A percentile compares a stretch with the other conserved stretches of the same genome.
These are phyloP conservation scores for Fragaria ananassa DNA, from an alignment of 306 rosid genomes.

Conservation along the genomic window DNA sequence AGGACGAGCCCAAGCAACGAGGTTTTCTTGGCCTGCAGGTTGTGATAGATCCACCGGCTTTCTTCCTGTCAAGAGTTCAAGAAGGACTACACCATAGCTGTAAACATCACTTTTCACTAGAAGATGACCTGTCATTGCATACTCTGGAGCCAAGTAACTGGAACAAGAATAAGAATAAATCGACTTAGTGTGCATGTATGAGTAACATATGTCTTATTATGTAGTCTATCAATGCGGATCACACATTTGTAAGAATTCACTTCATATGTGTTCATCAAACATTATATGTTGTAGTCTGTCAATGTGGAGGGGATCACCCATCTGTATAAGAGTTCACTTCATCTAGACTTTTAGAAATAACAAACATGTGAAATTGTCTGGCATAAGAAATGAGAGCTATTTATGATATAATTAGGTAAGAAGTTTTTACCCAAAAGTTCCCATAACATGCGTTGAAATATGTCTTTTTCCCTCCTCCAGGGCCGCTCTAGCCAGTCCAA, in stretches of 20 bases:
- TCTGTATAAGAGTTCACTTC: background rate
- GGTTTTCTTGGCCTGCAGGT: conserved; percentile 94
- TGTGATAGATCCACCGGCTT: conserved; percentile 91
- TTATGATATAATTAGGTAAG: background rate
- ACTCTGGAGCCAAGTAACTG: conserved; percentile 97
- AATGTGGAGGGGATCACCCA: background rate
- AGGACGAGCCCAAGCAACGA: conserved; percentile 87
- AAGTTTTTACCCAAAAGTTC: conserved; percentile 80
- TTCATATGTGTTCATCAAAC: background rate
- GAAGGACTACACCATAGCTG: conserved; percentile 96
- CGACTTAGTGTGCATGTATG: background rate
- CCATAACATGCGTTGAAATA: conserved; percentile 98
- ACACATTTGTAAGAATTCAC: too few relatives aligned
- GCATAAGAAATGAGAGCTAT: background rate
- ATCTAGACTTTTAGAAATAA: background rate
- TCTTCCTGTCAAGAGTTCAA: conserved; percentile 90
- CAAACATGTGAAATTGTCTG: background rate
- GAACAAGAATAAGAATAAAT: conserved; percentile 18
- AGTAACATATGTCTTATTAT: too few relatives aligned
- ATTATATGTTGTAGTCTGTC: background rate
- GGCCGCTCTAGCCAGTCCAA: conserved; percentile 95
- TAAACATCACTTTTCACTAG: conserved; percentile 96
- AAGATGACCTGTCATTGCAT: conserved; percentile 98
- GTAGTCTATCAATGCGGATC: background rate
- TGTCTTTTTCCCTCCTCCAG: conserved; percentile 82